Evolutionary conservation across 2,329 filamentous ascomycete genomes (phyloP), one percentile per base, ranked within the genome.

Genomic region (Cladobotryum protrusum): DNA sequence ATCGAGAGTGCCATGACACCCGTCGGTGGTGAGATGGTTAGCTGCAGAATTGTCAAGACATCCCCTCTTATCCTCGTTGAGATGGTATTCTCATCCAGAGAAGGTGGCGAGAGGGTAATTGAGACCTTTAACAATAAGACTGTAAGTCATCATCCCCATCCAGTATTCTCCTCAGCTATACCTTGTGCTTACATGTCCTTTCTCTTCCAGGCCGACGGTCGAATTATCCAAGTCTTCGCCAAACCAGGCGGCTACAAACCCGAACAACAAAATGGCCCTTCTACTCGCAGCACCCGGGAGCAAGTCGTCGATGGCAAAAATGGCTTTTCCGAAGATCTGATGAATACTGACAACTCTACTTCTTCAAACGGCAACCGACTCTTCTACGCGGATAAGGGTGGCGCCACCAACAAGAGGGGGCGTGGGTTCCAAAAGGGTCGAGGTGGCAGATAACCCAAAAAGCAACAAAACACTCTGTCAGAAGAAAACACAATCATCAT

Each of bases 1-100:
- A 89, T 93, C 52, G 86, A 90, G 72, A 87, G 84, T 59, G 88
- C 88, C 50, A 83, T 93, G 81, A 79, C 77, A n/a, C 82, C 82
- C 0, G 72, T 87, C n/a, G 86, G 85, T 36, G 86, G 85, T 29
- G 74, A 83, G 53, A 77, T 89, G 60, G 62, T 78, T 19, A 81
- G 78, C 60, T 92, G 87, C 69, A 78, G 75, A 34, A 70, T 93
- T 36, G 68, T 89, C 50, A 82, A 85, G 62, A 76, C 82, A 4
- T 71, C 72, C 24, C 88, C 89, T 0, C 83, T 85, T 4, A 81
- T 93, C 46, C 83, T 90, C 61, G 86, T 85, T 18, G 88, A 93
- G 69, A 81, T 93, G 63, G 75, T 84, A 4, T 90, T 92, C 62
- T 77, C 82, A 55, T 83, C 81, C 52, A 82, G 79, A 58, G 81